Evolutionary conservation across 1,284 basidiomycete genomes (phyloP).

Genomic region (Rhizoctonia solani): DNA sequence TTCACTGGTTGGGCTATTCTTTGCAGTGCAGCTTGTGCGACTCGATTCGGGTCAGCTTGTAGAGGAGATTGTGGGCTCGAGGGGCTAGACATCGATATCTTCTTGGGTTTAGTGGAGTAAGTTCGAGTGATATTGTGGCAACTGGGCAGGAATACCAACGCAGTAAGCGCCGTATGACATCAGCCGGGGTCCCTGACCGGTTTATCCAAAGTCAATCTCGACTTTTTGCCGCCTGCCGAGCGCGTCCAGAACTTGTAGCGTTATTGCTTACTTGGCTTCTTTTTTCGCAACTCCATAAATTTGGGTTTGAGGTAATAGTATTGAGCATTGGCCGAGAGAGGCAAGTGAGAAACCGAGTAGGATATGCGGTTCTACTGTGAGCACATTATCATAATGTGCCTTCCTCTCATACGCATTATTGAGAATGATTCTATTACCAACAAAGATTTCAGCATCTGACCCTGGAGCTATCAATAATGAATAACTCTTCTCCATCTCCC

Average conservation of each 20-base stretch:
- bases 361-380: slow-evolving; percentile 7
- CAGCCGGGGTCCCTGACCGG: neutral
- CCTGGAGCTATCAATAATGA: slow-evolving; percentile 24
- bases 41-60: neutral
- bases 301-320: no score
- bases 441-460: slow-evolving; percentile 23
- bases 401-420: neutral
- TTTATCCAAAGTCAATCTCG: neutral
- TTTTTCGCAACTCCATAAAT: no score
- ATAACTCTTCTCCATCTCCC: slow-evolving; percentile 32
- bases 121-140: neutral
- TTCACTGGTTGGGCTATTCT: neutral
- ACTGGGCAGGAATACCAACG: neutral
- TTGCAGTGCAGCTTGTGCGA: slow-evolving; percentile 29
- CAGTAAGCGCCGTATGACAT: neutral
- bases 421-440: slow-evolving; percentile 1
- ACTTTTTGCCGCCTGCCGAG: neutral
- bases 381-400: neutral
- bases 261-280: no score
- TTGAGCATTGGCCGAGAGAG: neutral
- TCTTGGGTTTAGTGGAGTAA: neutral
- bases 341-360: neutral
- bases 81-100: slow-evolving; percentile 7
- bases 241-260: neutral
- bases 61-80: neutral